phyloP scores from a whole-genome alignment of 345 rosid species.

The Ceriops decandra region DNA sequence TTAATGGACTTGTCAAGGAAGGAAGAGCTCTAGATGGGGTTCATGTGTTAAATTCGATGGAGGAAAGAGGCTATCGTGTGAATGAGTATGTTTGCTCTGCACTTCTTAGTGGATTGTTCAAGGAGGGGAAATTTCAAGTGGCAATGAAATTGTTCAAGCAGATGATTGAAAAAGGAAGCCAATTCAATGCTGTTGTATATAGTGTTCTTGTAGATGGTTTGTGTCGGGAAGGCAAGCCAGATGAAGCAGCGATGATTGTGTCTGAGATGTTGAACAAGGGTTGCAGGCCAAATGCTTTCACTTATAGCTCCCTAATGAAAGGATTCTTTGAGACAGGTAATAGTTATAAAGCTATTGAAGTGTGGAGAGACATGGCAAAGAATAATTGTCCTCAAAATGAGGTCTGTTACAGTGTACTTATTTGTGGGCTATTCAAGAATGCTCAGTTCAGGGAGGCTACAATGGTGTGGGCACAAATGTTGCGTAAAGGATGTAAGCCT shows the following conservation, averaged over 20 bases:
- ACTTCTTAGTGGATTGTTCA: conserved; percentile 78
- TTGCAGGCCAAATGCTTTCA: conserved; percentile 67
- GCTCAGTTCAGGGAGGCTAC: conserved; percentile 63
- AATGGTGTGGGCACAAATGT: conserved; percentile 73
- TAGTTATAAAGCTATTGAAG: conserved; percentile 56
- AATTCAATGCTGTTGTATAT: conserved; percentile 59
- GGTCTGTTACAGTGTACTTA: conserved; percentile 70
- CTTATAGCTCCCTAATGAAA: conserved; percentile 85
- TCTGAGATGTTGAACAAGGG: conserved; percentile 53
- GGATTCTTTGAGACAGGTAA: conserved; percentile 63
- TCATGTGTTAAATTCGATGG: conserved; percentile 51
- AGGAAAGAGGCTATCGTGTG: conserved; percentile 62
- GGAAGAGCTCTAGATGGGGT: conserved; percentile 57
- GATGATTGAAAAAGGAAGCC: conserved; percentile 50
- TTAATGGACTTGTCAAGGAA: conserved; percentile 79
- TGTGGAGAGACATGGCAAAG: conserved; percentile 69
- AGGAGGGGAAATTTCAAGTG: conserved; percentile 60
- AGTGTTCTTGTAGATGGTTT: conserved; percentile 75
- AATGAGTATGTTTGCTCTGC: conserved; percentile 67
- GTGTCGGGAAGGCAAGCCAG: conserved; percentile 59
- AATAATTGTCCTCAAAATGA: conserved; percentile 36
- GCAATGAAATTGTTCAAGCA: conserved; percentile 62
- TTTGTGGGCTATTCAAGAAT: conserved; percentile 68
- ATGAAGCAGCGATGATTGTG: conserved; percentile 60
- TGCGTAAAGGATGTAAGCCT: conserved; percentile 60